Evolutionary conservation across 768 basidiomycete species (phyloP), one percentile per base, ranked within the genome.

Genomic region (Mycena kentingensis): DNA sequence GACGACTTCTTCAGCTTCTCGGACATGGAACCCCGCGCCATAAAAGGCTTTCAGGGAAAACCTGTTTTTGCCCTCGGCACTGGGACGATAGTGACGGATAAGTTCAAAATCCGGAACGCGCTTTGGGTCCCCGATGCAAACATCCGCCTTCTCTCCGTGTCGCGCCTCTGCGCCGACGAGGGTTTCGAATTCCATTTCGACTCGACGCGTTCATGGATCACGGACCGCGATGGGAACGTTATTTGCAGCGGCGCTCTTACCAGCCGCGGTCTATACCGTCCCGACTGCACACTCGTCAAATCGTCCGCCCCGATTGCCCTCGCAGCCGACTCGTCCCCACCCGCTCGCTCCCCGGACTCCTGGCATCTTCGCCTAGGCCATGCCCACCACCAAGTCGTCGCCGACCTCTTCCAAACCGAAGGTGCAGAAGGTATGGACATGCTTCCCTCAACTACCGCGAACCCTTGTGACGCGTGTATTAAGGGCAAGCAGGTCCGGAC

Each of bases 401-500:
- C 21, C 26, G 49, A 50, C 49, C 12, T 41, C 6, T 41, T 15
- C 19, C 38, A 28, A 28, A 6, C 10, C 24, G 31, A 24, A 4
- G 28, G 11, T 16, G 42, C 27, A n/a, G 25, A 31, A 29, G 50
- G 50, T 51, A 45, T 51, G 50, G 22, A 11, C 28, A 12, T 51
- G 11, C 29, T 34, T 22, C 29, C 50, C 4, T 32, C 50, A 1
- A 10, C 42, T 34, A 16, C 22, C 28, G 41, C 34, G 1, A 28
- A 48, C 1, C 11, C 37, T 28, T 55, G 54, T 55, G 54, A 50
- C 37, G 35, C 58, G 21, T 75, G 75, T 46, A 63, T 74, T 29
- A 62, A 67, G 31, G 72, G 74, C 5, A 76, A 76, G 55, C 72
- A 76, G 71, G 67, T 62, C 0, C 55, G 55, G 10, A 58, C 55